Evolutionary conservation across 1,284 basidiomycete genomes (phyloP).

Genomic region (Sanghuangporus sanghuang): DNA sequence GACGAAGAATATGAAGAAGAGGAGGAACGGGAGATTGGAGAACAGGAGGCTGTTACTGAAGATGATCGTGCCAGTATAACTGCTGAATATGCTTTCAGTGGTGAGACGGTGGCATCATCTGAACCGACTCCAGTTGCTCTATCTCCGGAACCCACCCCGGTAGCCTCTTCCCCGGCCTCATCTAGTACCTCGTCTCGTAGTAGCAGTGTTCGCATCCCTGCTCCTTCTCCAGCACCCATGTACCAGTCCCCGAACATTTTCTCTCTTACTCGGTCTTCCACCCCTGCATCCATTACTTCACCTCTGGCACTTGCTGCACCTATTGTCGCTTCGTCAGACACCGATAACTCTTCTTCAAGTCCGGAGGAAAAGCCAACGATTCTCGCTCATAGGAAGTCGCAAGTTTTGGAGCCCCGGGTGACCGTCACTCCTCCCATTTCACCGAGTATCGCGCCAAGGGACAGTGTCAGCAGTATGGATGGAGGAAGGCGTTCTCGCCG

Average conservation of each 20-base stretch:
- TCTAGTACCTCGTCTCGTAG: conserved; percentile 28
- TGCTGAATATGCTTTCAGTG: conserved; percentile 57
- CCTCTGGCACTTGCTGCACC: conserved; percentile 76
- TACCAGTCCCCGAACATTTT: conserved; percentile 42
- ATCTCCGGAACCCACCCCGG: conserved; percentile 47
- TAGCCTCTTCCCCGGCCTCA: conserved; percentile 57
- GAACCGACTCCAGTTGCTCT: conserved; percentile 63
- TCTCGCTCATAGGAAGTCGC: conserved; percentile 56
- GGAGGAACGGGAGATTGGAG: conserved; percentile 32
- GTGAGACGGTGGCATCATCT: conserved; percentile 38
- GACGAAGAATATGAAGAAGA: conserved; percentile 44
- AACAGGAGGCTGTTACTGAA: conserved; percentile 27
- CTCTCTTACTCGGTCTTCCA: conserved; percentile 70
- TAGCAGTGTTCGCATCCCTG: conserved; percentile 23
- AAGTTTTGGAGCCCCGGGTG: conserved; percentile 62
- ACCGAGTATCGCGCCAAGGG: conserved; percentile 58
- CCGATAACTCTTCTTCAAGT: conserved; percentile 37
- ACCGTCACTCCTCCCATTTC: conserved; percentile 71
- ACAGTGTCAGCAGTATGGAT: conserved; percentile 38
- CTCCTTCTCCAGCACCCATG: conserved; percentile 30
- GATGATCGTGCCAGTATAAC: conserved; percentile 58
- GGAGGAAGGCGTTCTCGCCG: conserved; percentile 54
- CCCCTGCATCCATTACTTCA: conserved; percentile 79
- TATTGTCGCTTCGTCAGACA: conserved; percentile 64
- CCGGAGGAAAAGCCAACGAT: conserved; percentile 25